Conservation (phyloP, 208 protist genomes). For the Sergeia podlipaevii region DNA sequence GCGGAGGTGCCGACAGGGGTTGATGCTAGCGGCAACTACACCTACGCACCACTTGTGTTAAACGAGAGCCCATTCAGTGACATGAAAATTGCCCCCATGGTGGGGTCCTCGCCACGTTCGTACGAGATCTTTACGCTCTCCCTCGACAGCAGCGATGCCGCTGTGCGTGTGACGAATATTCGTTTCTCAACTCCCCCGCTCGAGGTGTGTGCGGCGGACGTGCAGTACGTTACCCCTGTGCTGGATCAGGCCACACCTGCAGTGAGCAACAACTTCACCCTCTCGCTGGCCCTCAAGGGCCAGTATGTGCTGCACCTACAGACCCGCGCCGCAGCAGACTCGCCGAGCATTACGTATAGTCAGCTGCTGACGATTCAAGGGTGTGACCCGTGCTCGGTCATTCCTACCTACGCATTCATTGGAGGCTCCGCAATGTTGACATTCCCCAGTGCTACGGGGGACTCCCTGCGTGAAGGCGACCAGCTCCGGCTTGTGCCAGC, state of each 20-base stretch:
- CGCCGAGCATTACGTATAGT: slow-evolving; percentile 56
- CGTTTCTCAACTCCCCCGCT: slow-evolving; percentile 49
- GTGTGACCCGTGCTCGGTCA: slow-evolving; percentile 81
- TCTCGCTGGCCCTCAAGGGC: slow-evolving; percentile 40
- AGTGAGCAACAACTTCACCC: slow-evolving; percentile 37
- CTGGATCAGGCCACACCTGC: slow-evolving; percentile 30
- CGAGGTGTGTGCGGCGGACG: slow-evolving; percentile 32
- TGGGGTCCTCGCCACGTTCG: slow-evolving; percentile 35
- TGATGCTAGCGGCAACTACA: slow-evolving; percentile 32
- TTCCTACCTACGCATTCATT: slow-evolving; percentile 58
- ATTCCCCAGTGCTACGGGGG: slow-evolving; percentile 47
- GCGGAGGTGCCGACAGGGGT: slow-evolving; percentile 69
- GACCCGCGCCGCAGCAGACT: slow-evolving; percentile 19
- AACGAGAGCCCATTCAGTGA: slow-evolving; percentile 46
- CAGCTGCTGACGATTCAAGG: slow-evolving; percentile 39
- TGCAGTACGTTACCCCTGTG: slow-evolving; percentile 41
- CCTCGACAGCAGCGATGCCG: slow-evolving; percentile 36
- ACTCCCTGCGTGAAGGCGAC: slow-evolving; percentile 37
- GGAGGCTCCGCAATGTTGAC: slow-evolving; percentile 32
- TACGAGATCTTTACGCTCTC: slow-evolving; percentile 71
- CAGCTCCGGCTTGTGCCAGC: slow-evolving; percentile 64
- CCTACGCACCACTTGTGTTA: slow-evolving; percentile 40
- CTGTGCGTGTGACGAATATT: slow-evolving; percentile 35
- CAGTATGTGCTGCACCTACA: slow-evolving; percentile 65
- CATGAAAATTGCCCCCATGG: slow-evolving; percentile 15